These are phyloP conservation scores for Rutstroemia sp. DNA, from an alignment of 2,329 filamentous ascomycete species.

Conservation along the genomic window DNA sequence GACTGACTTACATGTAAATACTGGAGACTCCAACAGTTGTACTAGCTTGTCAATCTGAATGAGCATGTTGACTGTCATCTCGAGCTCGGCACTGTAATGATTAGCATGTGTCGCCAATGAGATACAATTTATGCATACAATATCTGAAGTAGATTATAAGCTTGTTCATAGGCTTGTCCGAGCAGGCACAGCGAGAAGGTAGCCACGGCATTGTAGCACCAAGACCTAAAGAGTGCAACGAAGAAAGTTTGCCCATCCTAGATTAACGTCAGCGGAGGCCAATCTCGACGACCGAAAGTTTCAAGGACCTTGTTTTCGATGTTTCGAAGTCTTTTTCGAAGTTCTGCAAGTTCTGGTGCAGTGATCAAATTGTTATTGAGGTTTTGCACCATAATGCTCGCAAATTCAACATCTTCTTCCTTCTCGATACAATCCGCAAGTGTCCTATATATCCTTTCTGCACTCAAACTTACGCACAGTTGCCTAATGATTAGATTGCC, in stretches of 20 bases:
- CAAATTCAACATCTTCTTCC: slow-evolving; percentile 97
- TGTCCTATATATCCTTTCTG: slow-evolving; percentile 91
- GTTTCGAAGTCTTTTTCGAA: slow-evolving; percentile 84
- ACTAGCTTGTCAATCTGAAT: slow-evolving; percentile 99
- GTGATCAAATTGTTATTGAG: slow-evolving; percentile 99
- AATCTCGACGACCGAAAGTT: background rate
- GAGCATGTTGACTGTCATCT: slow-evolving; percentile 98
- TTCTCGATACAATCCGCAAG: slow-evolving; percentile 95
- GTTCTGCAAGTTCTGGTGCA: slow-evolving; percentile 83
- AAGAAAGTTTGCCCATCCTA: slow-evolving; percentile 94
- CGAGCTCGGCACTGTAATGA: slow-evolving; percentile 70
- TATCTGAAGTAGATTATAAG: slow-evolving; percentile 90
- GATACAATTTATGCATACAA: slow-evolving; percentile 50
- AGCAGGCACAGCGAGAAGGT: slow-evolving; percentile 94
- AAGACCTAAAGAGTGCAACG: slow-evolving; percentile 86
- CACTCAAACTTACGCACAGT: slow-evolving; percentile 83
- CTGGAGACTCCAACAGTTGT: slow-evolving; percentile 90
- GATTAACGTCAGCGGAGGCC: slow-evolving; percentile 11
- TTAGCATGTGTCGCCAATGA: slow-evolving; percentile 15
- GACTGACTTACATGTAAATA: slow-evolving; percentile 81
- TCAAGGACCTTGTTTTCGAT: slow-evolving; percentile 67
- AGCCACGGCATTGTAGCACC: slow-evolving; percentile 97
- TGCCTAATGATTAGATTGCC: slow-evolving; percentile 97
- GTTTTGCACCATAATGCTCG: slow-evolving; percentile 99
- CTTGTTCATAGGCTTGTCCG: slow-evolving; percentile 95